Conservation (phyloP, 768 basidiomycete genomes). For the Leccinum arenicola region DNA sequence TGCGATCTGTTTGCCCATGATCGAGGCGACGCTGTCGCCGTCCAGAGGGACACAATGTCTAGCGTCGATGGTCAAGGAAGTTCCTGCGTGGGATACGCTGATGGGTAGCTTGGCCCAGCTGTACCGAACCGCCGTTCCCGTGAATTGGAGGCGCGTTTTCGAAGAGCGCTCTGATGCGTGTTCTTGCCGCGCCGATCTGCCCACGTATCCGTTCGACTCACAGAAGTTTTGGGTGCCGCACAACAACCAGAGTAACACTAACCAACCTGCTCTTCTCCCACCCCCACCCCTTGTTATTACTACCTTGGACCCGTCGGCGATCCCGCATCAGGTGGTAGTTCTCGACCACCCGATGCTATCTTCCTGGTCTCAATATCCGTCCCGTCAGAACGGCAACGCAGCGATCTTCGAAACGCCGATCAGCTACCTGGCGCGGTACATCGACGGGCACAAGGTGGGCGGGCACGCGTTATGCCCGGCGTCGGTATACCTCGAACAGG, state of each 20-base stretch:
- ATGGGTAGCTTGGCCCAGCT: slow-evolving; percentile 45
- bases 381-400: slow-evolving; percentile 28
- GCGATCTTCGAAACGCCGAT: slow-evolving; percentile 58
- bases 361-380: slow-evolving; percentile 43
- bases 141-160: slow-evolving; percentile 60
- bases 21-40: slow-evolving; percentile 33
- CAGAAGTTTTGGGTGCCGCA: slow-evolving; percentile 57
- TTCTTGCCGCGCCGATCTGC: slow-evolving; percentile 48
- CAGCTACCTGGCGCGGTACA: slow-evolving; percentile 38
- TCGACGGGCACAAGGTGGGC: slow-evolving; percentile 58
- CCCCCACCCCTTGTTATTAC: not conserved
- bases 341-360: slow-evolving; percentile 37
- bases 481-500: slow-evolving; percentile 61
- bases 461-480: slow-evolving; percentile 60
- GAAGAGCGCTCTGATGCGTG: slow-evolving; percentile 35
- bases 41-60: slow-evolving; percentile 41
- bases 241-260: slow-evolving; percentile 28
- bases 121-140: slow-evolving; percentile 37
- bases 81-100: slow-evolving; percentile 45
- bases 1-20: slow-evolving; percentile 52
- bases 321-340: slow-evolving; percentile 1
- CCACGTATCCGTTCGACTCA: slow-evolving; percentile 60
- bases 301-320: not conserved
- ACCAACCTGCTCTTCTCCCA: not conserved
- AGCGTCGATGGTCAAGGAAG: slow-evolving; percentile 47